These are phyloP conservation scores for Piper betle DNA, from an alignment of 164 flowering plant genomes.

Conservation along the genomic window DNA sequence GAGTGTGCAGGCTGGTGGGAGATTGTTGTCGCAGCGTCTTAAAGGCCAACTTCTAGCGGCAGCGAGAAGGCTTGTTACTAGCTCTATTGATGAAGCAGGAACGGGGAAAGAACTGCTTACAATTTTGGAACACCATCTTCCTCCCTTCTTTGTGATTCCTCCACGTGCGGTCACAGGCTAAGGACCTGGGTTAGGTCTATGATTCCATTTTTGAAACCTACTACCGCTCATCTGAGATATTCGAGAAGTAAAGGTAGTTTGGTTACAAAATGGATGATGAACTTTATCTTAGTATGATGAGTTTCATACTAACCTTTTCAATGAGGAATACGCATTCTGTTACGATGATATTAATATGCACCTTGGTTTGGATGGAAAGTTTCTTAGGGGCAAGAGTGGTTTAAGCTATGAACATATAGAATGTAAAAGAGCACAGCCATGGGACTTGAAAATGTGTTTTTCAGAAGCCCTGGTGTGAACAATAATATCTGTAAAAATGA, in stretches of 20 bases:
- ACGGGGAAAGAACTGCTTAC: conserved; percentile 51
- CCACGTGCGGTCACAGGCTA: neutral
- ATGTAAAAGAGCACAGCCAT: neutral
- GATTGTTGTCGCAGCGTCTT: conserved; percentile 52
- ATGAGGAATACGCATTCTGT: neutral
- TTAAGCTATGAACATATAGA: neutral
- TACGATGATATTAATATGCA: neutral
- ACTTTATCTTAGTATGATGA: conserved; percentile 2
- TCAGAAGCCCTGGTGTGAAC: neutral
- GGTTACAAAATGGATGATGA: conserved; percentile 2
- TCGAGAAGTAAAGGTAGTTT: neutral
- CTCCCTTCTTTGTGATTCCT: conserved; percentile 47
- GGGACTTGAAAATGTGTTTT: neutral
- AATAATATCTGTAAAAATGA: neutral
- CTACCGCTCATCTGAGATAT: neutral
- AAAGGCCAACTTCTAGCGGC: conserved; percentile 88
- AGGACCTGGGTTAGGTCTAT: neutral
- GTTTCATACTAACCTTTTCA: conserved; percentile 1
- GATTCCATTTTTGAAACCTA: neutral
- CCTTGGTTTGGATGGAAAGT: neutral
- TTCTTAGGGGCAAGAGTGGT: neutral
- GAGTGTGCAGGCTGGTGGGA: conserved; percentile 43
- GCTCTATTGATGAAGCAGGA: conserved; percentile 27
- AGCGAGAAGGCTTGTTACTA: conserved; percentile 45
- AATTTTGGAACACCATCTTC: conserved; percentile 73